Base-by-base conservation (phyloP, 495 filamentous ascomycete genomes). In the Sordaria brevicollis region DNA sequence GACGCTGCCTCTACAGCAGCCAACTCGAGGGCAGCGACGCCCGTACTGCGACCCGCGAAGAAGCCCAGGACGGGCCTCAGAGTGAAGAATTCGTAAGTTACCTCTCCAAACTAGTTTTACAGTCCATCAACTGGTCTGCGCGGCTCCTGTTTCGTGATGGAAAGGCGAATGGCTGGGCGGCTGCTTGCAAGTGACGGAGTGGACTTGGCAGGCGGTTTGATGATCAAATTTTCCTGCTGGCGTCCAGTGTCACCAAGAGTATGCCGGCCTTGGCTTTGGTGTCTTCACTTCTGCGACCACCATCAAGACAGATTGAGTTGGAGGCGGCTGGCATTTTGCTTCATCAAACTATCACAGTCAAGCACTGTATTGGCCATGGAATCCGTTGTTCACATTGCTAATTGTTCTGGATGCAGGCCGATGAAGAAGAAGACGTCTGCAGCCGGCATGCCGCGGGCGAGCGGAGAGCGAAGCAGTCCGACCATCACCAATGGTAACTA, bases 81-180 rank as follows among this genome's bases (percentile, higher is more conserved):
- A 62, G 85, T 90, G 70, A 91, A 90, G 81, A 88, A 82, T 73
- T 91, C 89, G 89, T 91, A 82, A 87, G 89, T 89, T 70, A 65
- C 67, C 67, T 43, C 54, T 66, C 21, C 54, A 43, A 37, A 65
- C 33, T 25, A 17, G 29, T 13, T 25, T 57, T n/a, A 37, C 34
- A 17, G 21, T 36, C 5, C 38, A 38, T 69, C 10, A 65, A n/a
- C 41, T 19, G 7, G n/a, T n/a, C n/a, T 33, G 35, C 4, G 65
- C 31, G 25, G 11, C 7, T 34, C 3, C 7, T n/a, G 17, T 15
- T 39, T 68, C 31, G 65, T n/a, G 1, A 43, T 1, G 21, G 49
- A 31, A 17, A 31, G 2, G 49, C 8, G 21, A 57, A 15, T 54
- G 43, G 0, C n/a, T 21, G 19, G 41, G 19, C 43, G 43, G 21